Evolutionary conservation across 805 yeast genomes (phyloP), one percentile per base, ranked within the genome.

Genomic region (Candida xiaguanensis): DNA sequence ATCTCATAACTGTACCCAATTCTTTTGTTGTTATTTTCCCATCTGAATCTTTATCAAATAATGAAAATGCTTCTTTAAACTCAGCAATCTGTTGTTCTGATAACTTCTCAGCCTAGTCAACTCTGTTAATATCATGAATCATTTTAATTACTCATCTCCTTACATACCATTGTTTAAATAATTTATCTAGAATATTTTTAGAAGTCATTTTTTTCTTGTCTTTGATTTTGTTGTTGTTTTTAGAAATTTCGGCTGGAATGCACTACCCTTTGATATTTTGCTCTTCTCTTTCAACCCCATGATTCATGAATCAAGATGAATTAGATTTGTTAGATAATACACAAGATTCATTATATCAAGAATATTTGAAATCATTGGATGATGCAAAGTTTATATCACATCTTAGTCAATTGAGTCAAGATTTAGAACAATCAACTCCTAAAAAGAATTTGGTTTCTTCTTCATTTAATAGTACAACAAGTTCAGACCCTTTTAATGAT

Each of bases 1-100:
- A 87, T 70, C 99, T 84, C 99, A 93, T 93, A 38, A 93, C 99
- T 3, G 96, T 89, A 49, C 98, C 97, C 51, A 93, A 75, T 68
- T 93, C 99, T 57, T 86, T 78, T 52, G 96, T 86, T 43, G 96
- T 88, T 71, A 93, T 93, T 59, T 88, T 87, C 50, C 99, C 99
- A 65, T 90, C 97, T 58, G 90, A 85, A 63, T 93, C 96, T 63
- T 89, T 89, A 73, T 93, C 99, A 54, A 93, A 93, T 49, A 93
- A 78, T 45, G 97, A 88, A 63, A 93, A 93, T 5, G 99, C 99
- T 72, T 93, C 99, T 66, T 88, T 89, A 70, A 93, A 93, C 56
- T 93, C 98, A 43, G 93, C 84, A 52, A 93, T 89, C 70, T 93
- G 99, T 66, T 88, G 95, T 61, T 91, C 95, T 30, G 96, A 86